These are phyloP conservation scores for Conticribra guillardii DNA, from an alignment of 108 stramenopile species.

Conservation along the genomic window DNA sequence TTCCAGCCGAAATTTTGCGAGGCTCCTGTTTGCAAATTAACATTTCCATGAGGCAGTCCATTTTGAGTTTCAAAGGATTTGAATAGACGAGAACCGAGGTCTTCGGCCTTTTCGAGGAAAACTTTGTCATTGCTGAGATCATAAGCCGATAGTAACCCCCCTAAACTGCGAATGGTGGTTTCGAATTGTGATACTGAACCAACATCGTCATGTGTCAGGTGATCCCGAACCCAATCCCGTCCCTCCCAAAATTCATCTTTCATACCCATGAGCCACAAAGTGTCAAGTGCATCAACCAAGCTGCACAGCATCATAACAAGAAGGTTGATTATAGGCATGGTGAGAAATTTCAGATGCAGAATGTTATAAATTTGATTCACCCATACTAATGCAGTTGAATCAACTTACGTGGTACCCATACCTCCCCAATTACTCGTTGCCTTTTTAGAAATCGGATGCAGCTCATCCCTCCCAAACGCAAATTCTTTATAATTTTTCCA, in stretches of 20 bases:
- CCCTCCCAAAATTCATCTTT: slow-evolving; percentile 92
- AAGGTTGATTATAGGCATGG: too few species aligned
- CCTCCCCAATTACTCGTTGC: slow-evolving; percentile 80
- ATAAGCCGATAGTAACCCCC: slow-evolving; percentile 94
- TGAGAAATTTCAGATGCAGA: too few species aligned
- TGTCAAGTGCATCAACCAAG: slow-evolving; percentile 95
- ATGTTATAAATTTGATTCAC: too few species aligned
- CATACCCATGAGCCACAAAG: slow-evolving; percentile 96
- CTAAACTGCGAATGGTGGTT: slow-evolving; percentile 96
- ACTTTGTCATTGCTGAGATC: slow-evolving; percentile 72
- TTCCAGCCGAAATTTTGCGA: slow-evolving; percentile 61
- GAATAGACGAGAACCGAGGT: slow-evolving; percentile 69
- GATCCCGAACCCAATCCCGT: slow-evolving; percentile 83
- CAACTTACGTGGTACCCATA: slow-evolving; percentile 83
- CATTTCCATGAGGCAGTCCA: slow-evolving; percentile 70
- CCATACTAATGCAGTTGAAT: too few species aligned
- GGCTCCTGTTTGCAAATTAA: slow-evolving; percentile 55
- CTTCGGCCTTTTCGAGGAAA: slow-evolving; percentile 80
- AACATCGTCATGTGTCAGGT: slow-evolving; percentile 58
- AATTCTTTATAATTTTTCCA: slow-evolving; percentile 74
- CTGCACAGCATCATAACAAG: slow-evolving; percentile 4
- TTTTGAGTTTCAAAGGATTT: slow-evolving; percentile 66
- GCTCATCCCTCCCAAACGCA: slow-evolving; percentile 87
- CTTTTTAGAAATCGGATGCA: slow-evolving; percentile 60
- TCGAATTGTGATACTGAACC: slow-evolving; percentile 92